Percentiles rank a stretch among this genome's conserved stretches.
phyloP scores from a whole-genome alignment of 352 stramenopile genomes.

The Globisporangium spinosum region DNA sequence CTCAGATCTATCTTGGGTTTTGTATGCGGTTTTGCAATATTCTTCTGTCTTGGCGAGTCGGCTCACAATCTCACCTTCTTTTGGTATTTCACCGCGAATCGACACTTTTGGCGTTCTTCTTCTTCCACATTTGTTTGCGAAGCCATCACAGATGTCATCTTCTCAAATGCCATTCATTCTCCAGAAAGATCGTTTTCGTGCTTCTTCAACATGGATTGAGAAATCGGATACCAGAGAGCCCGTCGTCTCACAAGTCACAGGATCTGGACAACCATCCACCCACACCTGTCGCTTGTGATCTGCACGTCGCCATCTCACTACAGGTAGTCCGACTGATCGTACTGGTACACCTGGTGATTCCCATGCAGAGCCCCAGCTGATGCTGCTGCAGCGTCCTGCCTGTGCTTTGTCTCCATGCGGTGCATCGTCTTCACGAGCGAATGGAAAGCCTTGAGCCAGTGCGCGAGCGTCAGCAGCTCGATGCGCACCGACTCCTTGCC shows the following conservation, averaged over 20 bases:
- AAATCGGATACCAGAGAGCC: neutral
- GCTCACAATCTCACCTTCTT: neutral
- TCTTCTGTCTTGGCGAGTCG: neutral
- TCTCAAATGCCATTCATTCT: neutral
- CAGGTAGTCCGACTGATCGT: conserved; percentile 14
- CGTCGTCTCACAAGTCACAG: neutral
- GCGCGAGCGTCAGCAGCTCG: conserved; percentile 48
- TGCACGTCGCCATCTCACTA: neutral
- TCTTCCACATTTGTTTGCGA: neutral
- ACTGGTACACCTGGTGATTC: conserved; percentile 18
- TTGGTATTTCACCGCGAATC: neutral
- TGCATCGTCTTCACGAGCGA: conserved; percentile 52
- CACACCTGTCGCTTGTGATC: neutral
- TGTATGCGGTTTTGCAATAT: conserved; percentile 2
- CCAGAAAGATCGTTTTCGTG: neutral
- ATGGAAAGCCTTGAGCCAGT: conserved; percentile 68
- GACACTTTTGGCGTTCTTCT: neutral
- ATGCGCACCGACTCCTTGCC: conserved; percentile 35
- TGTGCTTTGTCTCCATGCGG: conserved; percentile 47
- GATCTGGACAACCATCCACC: neutral
- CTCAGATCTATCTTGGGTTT: neutral
- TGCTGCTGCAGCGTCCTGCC: conserved; percentile 28
- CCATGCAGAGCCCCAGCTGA: neutral
- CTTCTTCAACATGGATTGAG: neutral
- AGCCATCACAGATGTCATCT: neutral